Base-by-base conservation (phyloP, 495 filamentous ascomycete genomes). In the Rhizodiscina lignyota region DNA sequence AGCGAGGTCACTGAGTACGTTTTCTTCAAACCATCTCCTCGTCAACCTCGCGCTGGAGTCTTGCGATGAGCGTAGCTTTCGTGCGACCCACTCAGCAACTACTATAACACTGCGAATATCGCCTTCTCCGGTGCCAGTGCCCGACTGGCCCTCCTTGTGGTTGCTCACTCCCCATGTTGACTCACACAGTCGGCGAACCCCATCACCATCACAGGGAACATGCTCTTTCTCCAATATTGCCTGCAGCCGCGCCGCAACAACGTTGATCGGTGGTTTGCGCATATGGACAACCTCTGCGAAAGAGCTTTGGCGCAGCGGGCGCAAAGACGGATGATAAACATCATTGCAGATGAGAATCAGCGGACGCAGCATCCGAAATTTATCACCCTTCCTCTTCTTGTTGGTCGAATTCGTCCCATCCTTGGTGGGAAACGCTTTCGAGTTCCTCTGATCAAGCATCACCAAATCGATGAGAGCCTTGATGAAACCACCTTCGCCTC, bases 281-380 rank as follows among this genome's bases (percentile, higher is more conserved):
- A 92, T 75, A 54, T 89, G 80, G n/a, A 97, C 78, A 21, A 93
- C 71, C 53, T 97, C 89, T 2, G 87, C 89, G 18, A 79, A 58
- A 13, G 66, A 72, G 0, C 83, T 82, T 36, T 81, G 74, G 19
- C 89, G 71, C 13, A 97, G 67, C 15, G 80, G 83, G 8, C 82
- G 71, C 18, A 97, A 66, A 36, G 84, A 81, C 17, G 89, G 70
- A 47, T 91, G 83, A 52, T 97, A 97, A n/a, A 94, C 69, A 56
- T 97, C 89, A 41, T 97, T 97, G 65, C 89, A 97, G 39, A 97
- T 84, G 19, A 94, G 57, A 39, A 97, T 83, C 22, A 97, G 62
- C 0, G 89, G 89, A 32, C 89, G 70, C 56, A 86, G 67, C 35
- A 94, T 68, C 19, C 76, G 68, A 53, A 96, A 97, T 26, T 72